Base-by-base conservation (phyloP, 2,329 filamentous ascomycete genomes). In the Aspergillaceae sp. region DNA sequence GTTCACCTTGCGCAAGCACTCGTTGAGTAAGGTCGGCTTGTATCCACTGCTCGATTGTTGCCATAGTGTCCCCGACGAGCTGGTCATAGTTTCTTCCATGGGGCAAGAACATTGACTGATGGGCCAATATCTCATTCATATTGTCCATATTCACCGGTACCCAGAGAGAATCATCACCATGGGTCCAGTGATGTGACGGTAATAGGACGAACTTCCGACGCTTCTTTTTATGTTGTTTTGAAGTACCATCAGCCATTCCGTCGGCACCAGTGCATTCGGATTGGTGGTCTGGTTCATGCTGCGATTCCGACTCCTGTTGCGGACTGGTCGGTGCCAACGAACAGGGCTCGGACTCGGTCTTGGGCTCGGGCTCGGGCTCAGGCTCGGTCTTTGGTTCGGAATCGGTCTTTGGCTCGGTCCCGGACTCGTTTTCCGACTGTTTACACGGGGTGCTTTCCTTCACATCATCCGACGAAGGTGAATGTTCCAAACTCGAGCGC, bases 181-280 rank as follows among this genome's bases (percentile, higher is more conserved):
- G 81, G 44, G 64, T 68, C 19, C 72, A 66, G 43, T 77, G 72
- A 42, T 72, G 73, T 0, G 85, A 69, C 1, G 78, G 87, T 3
- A 91, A 67, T 55, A 82, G 80, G 67, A 88, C 92, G 64, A 96
- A 95, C 58, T 86, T 91, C 48, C 80, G 78, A 43, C 84, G 74
- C 56, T 83, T 83, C 40, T 64, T 30, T 8, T 51, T 47, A 1
- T 48, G 27, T 4, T 62, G 29, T 56, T 64, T 51, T 48, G 38
- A 42, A 33, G 34, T 43, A 41, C 11, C 44, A 9, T 35, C 29
- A 9, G 52, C 7, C 11, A 26, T 49, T 30, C 51, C 48, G 2
- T 51, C 33, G 3, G 42, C 45, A 29, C 42, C 27, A 37, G 48
- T 29, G 33, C 28, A 50, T 52, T 37, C 34, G 33, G 6, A 38